Conservation (phyloP, 805 yeast species). For the Cyberlindnera euphorbiiphila region DNA sequence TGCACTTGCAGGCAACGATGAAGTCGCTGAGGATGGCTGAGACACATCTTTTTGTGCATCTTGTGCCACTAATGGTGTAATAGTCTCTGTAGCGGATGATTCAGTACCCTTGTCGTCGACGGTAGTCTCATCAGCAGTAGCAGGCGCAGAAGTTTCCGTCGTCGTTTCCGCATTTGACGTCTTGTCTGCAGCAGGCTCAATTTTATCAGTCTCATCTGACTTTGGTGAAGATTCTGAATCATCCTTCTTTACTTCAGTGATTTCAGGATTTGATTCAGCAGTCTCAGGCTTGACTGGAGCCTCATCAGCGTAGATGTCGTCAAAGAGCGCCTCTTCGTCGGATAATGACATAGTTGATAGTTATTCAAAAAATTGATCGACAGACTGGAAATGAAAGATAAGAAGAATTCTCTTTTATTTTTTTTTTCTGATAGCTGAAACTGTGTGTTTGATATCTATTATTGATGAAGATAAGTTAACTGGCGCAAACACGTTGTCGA, state of each 20-base stretch:
- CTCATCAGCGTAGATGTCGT: slow-evolving; percentile 68
- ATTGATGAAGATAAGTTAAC: too few species aligned
- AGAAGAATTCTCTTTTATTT: too few species aligned
- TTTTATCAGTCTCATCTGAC: not conserved
- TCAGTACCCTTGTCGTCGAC: not conserved
- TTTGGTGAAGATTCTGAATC: not conserved
- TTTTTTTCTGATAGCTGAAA: too few species aligned
- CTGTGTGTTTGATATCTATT: too few species aligned
- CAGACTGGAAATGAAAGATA: too few species aligned
- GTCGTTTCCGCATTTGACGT: not conserved
- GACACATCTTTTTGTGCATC: too few species aligned
- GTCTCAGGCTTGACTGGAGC: slow-evolving; percentile 26
- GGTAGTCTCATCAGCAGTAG: not conserved
- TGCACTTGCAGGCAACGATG: too few species aligned
- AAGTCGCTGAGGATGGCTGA: too few species aligned
- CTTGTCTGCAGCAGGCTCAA: not conserved
- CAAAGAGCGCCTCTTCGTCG: slow-evolving; percentile 92
- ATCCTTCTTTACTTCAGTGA: not conserved
- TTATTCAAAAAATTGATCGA: not conserved
- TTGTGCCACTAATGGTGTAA: too few species aligned
- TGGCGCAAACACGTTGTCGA: too few species aligned
- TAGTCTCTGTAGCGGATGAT: not conserved
- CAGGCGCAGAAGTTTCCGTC: not conserved
- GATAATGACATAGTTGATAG: slow-evolving; percentile 47
- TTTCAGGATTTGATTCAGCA: slow-evolving; percentile 15